phyloP scores from a whole-genome alignment of 2,329 filamentous ascomycete species.

The Acephala macrosclerotiorum region DNA sequence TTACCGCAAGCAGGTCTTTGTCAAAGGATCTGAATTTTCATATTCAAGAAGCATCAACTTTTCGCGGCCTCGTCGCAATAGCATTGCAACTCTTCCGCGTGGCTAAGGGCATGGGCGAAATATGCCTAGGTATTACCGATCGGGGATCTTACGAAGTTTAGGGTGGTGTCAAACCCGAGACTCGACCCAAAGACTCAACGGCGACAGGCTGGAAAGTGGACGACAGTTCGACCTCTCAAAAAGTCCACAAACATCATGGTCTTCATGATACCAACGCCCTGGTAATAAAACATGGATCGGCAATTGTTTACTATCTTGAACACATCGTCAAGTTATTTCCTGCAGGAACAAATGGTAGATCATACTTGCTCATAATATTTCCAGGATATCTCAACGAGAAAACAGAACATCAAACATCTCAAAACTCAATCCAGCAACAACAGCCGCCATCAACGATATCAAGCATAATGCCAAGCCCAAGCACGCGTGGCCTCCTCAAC shows the following conservation, averaged over 20 bases:
- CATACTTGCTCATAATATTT: not conserved
- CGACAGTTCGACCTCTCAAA: no score
- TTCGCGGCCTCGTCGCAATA: not conserved
- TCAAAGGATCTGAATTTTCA: no score
- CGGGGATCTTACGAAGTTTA: not conserved
- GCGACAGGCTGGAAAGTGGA: no score
- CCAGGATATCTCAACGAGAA: not conserved
- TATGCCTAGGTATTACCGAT: not conserved
- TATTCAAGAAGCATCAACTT: not conserved
- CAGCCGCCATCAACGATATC: not conserved
- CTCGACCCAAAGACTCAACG: no score
- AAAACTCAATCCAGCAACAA: not conserved
- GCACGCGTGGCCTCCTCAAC: not conserved
- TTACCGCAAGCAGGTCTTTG: no score
- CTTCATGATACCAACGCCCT: no score
- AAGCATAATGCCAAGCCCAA: constrained; percentile 1
- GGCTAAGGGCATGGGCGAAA: not conserved
- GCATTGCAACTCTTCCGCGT: not conserved
- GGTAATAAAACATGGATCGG: not conserved
- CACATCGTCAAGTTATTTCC: not conserved
- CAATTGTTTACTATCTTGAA: not conserved
- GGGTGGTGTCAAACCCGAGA: no score
- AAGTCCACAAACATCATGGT: no score
- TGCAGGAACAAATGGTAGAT: not conserved
- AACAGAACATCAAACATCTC: not conserved